Conservation (phyloP, 2,329 filamentous ascomycete species). For the Rugonectria rugulosa region DNA sequence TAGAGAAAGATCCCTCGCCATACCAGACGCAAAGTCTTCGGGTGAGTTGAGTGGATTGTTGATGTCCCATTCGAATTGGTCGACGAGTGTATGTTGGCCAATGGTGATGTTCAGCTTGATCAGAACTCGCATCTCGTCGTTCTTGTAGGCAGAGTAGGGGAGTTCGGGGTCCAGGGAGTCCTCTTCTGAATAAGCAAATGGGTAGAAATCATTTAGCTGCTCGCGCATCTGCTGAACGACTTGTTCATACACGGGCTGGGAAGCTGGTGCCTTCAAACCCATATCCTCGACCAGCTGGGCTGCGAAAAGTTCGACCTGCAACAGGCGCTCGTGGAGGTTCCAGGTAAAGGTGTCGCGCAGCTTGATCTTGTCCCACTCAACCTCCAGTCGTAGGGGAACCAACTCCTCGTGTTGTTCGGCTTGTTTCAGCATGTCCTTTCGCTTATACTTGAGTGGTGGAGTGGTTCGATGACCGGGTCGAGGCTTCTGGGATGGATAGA, state of each 20-base stretch:
- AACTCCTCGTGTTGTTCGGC: constrained; percentile 91
- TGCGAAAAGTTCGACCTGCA: constrained; percentile 82
- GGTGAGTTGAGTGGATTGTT: constrained; percentile 94
- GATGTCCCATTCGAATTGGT: constrained; percentile 99
- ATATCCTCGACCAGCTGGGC: constrained; percentile 92
- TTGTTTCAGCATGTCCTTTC: constrained; percentile 84
- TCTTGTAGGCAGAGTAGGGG: constrained; percentile 94
- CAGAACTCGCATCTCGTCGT: constrained; percentile 97
- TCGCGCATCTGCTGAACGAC: constrained; percentile 78
- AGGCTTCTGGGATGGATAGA: constrained; percentile 82
- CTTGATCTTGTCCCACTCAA: constrained; percentile 95
- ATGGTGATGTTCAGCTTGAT: constrained; percentile 98
- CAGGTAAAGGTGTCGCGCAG: constrained; percentile 97
- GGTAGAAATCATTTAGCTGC: constrained; percentile 92
- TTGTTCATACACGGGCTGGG: constrained; percentile 68
- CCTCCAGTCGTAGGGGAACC: constrained; percentile 88
- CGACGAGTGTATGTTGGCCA: constrained; percentile 89
- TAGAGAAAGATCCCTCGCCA: constrained; percentile 89
- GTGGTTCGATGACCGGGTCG: constrained; percentile 80
- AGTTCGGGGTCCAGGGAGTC: constrained; percentile 88
- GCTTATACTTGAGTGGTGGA: constrained; percentile 73
- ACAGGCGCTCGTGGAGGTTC: constrained; percentile 92
- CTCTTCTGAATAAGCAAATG: constrained; percentile 88
- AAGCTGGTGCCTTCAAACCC: constrained; percentile 75
- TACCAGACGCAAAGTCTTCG: constrained; percentile 89